phyloP scores from a whole-genome alignment of 345 rosid species.

The Carallia brachiata region DNA sequence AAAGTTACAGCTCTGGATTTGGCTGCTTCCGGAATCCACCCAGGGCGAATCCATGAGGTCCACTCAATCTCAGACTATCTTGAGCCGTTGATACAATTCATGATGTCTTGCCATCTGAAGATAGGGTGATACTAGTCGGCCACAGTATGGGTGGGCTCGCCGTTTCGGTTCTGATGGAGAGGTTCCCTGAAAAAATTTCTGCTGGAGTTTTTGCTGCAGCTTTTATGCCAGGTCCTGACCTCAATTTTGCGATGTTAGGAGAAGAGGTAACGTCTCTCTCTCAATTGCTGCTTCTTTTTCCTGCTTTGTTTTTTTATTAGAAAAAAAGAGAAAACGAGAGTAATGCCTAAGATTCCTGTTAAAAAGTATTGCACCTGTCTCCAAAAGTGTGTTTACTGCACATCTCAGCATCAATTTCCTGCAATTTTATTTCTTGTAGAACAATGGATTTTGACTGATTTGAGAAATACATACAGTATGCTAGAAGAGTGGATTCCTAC shows the following conservation, averaged over 20 bases:
- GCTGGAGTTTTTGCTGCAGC: constrained; percentile 16
- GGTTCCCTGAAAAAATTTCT: constrained; percentile 12
- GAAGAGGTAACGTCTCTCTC: neutral
- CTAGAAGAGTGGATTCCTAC: neutral
- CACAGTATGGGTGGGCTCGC: constrained; percentile 17
- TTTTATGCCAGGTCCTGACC: constrained; percentile 1
- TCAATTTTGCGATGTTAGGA: neutral
- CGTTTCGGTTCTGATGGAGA: constrained; percentile 10
- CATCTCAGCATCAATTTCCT: too few species aligned
- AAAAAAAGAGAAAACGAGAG: too few species aligned
- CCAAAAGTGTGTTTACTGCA: too few species aligned
- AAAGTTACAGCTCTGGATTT: constrained; percentile 19
- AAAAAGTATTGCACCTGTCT: too few species aligned
- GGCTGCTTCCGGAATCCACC: constrained; percentile 13
- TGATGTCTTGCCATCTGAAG: neutral
- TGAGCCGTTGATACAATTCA: constrained; percentile 9
- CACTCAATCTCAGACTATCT: neutral
- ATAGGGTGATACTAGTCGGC: constrained; percentile 14
- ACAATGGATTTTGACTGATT: too few species aligned
- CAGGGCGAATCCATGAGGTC: neutral
- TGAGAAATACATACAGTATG: neutral
- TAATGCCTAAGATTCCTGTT: too few species aligned
- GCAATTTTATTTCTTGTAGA: too few species aligned
- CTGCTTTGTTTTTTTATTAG: too few species aligned
- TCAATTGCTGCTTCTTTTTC: neutral